Conservation (phyloP, 768 basidiomycete species). For the Pleurotus sapidus region DNA sequence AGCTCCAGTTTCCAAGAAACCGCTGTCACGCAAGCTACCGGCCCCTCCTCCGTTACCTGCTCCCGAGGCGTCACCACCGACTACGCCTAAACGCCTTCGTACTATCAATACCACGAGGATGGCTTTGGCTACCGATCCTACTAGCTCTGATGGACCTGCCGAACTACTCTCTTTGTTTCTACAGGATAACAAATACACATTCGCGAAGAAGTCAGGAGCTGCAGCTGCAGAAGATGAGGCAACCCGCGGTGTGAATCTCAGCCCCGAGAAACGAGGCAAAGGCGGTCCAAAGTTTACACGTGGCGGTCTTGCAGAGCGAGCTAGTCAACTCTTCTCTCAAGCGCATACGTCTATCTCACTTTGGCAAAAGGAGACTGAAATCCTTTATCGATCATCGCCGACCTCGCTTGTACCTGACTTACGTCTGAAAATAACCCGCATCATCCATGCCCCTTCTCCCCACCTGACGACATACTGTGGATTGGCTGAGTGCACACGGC, state of each 20-base stretch:
- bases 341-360: conserved; percentile 43
- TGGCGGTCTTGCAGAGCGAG: conserved; percentile 54
- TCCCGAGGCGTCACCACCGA: conserved; percentile 15
- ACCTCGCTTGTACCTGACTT: conserved; percentile 35
- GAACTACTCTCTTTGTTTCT: conserved; percentile 54
- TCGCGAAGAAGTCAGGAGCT: conserved; percentile 12
- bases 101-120: conserved; percentile 53
- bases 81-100: conserved; percentile 34
- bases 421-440: conserved; percentile 38
- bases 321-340: conserved; percentile 39
- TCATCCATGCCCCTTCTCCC: conserved; percentile 32
- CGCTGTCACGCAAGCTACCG: conserved; percentile 16
- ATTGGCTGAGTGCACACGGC: conserved; percentile 41
- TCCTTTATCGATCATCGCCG: conserved; percentile 25
- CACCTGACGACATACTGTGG: conserved; percentile 25
- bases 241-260: conserved; percentile 52
- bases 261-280: conserved; percentile 54
- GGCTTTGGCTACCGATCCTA: conserved; percentile 49
- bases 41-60: conserved; percentile 24
- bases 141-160: conserved; percentile 44
- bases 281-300: conserved; percentile 39
- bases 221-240: conserved; percentile 30
- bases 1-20: conserved; percentile 10
- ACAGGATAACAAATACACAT: conserved; percentile 40
- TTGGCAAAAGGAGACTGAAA: conserved; percentile 51